phyloP scores from a whole-genome alignment of 306 rosid genomes.

The Inga laurina region DNA sequence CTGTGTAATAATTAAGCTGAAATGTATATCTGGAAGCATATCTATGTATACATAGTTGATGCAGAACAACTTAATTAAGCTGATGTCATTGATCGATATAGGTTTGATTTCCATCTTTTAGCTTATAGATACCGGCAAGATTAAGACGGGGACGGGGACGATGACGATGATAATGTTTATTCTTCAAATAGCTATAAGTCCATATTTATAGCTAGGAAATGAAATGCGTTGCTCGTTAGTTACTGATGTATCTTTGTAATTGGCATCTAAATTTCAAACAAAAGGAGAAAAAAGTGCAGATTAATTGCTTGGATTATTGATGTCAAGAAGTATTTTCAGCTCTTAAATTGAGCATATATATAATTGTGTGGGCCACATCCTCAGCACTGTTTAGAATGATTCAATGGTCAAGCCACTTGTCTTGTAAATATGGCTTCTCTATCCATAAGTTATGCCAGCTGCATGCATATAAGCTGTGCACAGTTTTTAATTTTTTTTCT shows the following conservation, averaged over 20 bases:
- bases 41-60: no score
- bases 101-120: not conserved
- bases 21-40: not conserved
- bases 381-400: not conserved
- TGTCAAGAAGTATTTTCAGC: not conserved
- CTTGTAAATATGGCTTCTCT: not conserved
- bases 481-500: not conserved
- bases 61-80: not conserved
- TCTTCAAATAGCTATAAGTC: not conserved
- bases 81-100: slow-evolving; percentile 29
- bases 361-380: slow-evolving; percentile 14
- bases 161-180: no score
- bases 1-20: not conserved
- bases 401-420: not conserved
- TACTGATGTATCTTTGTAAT: not conserved
- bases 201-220: not conserved
- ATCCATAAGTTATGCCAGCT: not conserved
- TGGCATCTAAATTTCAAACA: not conserved
- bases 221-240: not conserved
- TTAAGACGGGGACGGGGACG: not conserved
- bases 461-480: not conserved
- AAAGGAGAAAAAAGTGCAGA: not conserved
- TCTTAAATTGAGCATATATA: not conserved
- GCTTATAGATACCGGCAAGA: not conserved
- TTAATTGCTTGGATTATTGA: not conserved